Conservation (phyloP, 2,329 filamentous ascomycete genomes). For the Zarea fungicola region DNA sequence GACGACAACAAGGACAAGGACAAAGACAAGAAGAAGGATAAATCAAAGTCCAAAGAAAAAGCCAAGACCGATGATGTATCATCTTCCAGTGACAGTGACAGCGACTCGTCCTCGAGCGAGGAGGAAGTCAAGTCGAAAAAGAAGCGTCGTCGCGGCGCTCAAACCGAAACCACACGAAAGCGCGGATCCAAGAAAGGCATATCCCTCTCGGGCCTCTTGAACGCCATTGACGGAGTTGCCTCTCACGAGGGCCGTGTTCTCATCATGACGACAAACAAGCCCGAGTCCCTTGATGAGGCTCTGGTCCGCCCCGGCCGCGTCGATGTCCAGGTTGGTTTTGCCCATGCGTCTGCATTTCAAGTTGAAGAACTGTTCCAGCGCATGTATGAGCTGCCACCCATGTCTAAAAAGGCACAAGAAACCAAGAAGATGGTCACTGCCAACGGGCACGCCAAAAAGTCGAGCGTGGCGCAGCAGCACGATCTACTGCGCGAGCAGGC, state of each 20-base stretch:
- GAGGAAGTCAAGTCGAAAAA: constrained; percentile 15
- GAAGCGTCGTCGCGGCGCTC: constrained; percentile 14
- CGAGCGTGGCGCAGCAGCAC: background rate
- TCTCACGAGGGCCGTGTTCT: constrained; percentile 73
- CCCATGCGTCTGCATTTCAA: constrained; percentile 49
- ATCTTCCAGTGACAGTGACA: constrained; percentile 19
- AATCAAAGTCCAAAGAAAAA: background rate
- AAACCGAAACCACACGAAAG: constrained; percentile 16
- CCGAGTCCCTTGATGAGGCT: constrained; percentile 66
- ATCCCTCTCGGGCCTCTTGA: constrained; percentile 72
- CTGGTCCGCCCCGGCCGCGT: constrained; percentile 70
- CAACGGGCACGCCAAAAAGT: constrained; percentile 6
- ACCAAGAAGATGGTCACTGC: constrained; percentile 5
- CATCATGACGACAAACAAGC: constrained; percentile 78
- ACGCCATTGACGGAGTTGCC: constrained; percentile 77
- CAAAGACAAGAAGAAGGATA: constrained; percentile 35
- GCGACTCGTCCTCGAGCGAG: constrained; percentile 18
- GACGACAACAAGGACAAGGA: constrained; percentile 20
- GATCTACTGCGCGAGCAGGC: constrained; percentile 13
- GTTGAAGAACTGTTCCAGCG: constrained; percentile 54
- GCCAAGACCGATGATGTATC: background rate
- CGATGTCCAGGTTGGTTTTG: constrained; percentile 63
- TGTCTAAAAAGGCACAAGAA: constrained; percentile 11
- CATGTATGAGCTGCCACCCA: constrained; percentile 48
- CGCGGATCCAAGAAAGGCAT: constrained; percentile 39